Percentiles rank a stretch among this genome's conserved stretches.
phyloP scores from a whole-genome alignment of 2,329 filamentous ascomycete species.

The Colletotrichum camelliae region DNA sequence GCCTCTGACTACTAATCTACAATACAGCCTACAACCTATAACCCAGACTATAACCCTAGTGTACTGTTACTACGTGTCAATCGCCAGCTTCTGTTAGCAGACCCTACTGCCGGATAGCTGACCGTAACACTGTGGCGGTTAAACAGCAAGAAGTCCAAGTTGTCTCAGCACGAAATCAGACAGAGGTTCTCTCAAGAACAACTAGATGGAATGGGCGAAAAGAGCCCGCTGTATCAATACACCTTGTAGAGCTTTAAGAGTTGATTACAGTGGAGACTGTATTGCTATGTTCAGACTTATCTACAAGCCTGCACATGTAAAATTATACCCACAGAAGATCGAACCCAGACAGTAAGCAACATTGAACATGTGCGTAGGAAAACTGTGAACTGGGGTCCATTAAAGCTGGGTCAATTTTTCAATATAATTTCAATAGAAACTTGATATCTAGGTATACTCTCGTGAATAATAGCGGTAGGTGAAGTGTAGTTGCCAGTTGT shows the following conservation, averaged over 20 bases:
- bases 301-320: neutral
- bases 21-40: too few species aligned
- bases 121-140: slow-evolving; percentile 24
- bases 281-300: neutral
- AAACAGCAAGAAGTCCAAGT: slow-evolving; percentile 29
- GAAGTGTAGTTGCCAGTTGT: neutral
- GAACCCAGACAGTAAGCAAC: too few species aligned
- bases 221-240: slow-evolving; percentile 7
- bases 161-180: slow-evolving; percentile 29
- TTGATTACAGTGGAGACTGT: neutral
- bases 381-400: too few species aligned
- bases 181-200: slow-evolving; percentile 28
- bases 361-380: too few species aligned
- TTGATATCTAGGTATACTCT: neutral
- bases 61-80: too few species aligned
- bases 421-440: neutral
- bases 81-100: too few species aligned
- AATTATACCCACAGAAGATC: too few species aligned
- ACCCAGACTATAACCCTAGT: too few species aligned
- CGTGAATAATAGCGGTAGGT: neutral
- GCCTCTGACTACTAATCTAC: too few species aligned
- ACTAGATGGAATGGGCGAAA: neutral
- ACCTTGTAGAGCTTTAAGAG: neutral
- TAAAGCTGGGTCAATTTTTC: too few species aligned
- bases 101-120: too few species aligned